Base-by-base conservation (phyloP, 345 rosid species). In the Hibiscus trionum region DNA sequence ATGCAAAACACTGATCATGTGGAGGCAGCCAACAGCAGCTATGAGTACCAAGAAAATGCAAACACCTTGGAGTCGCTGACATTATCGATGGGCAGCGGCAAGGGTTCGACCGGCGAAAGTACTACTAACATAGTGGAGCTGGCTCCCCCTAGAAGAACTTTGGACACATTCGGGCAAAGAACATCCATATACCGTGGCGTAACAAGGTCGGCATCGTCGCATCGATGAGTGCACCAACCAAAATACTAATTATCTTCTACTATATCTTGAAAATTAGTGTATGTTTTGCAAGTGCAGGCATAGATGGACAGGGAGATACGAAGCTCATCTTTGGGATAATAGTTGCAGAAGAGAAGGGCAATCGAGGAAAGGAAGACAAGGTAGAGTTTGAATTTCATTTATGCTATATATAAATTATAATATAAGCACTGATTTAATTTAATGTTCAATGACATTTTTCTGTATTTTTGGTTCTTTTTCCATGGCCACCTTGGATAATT, bases 251-350 rank as follows among this genome's bases (percentile, higher is more conserved):
- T 1, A 10, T 53, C 5, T 10, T 50, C 1, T 35, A 31, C 17
- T 19, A 17, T 5, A 4, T n/a, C 1, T 29, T 50, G 61, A 52
- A 55, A 53, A 10, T 4, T 10, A 12, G 0, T 69, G 46, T 64
- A 5, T 37, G 42, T 37, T 17, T 35, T 58, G 68, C 61, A 70
- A 62, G 58, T 75, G 68, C 63, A 95, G 99, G 83, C 99, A 95
- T 86, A 80, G 99, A 75, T 95, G 99, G 99, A 95, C 99, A 0
- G 99, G 99, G 77, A 79, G 99, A 78, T 95, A 95, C 67, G 99
- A 95, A 86, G 98, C 99, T 70, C 99, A 95, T 86, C 91, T 95
- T 49, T 95, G 99, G 99, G 99, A 95, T 73, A 95, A 95, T 78
- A 95, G 99, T 73, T 95, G 99, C 67, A 85, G 98, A 70, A 88